Conservation (phyloP, 805 yeast species). For the Sugiyamaella valdiviana region DNA sequence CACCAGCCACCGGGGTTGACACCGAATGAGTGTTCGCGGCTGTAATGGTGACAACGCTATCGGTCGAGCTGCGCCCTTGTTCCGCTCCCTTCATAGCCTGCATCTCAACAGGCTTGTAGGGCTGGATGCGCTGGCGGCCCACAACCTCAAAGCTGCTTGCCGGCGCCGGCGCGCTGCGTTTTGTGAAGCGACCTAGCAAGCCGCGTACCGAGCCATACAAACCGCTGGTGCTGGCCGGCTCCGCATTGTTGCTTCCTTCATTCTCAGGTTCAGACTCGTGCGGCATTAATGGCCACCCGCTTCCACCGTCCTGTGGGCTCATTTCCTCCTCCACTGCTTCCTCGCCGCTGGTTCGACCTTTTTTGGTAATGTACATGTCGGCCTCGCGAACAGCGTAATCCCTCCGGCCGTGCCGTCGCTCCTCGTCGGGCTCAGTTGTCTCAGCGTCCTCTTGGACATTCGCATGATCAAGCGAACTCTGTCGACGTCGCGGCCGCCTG, state of each 20-base stretch:
- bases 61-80: not conserved
- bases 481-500: conserved; percentile 20
- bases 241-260: not conserved
- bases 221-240: not conserved
- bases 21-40: not conserved
- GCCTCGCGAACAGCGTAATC: conserved; percentile 60
- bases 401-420: conserved; percentile 20
- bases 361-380: conserved; percentile 38
- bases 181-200: conserved; percentile 1
- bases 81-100: not conserved
- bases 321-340: conserved; percentile 3
- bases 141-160: conserved; percentile 21
- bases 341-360: conserved; percentile 4
- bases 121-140: conserved; percentile 18
- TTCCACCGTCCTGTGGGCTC: not conserved
- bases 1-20: not conserved
- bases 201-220: conserved; percentile 9
- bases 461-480: conserved; percentile 21
- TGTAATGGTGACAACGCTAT: not conserved
- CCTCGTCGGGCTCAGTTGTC: not conserved
- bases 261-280: too few species aligned
- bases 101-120: not conserved
- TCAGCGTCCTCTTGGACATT: conserved; percentile 7
- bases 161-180: conserved; percentile 1
- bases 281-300: conserved; percentile 2